These are phyloP conservation scores for Trypanosoma conorhini DNA, from an alignment of 208 protist species.

Conservation along the genomic window DNA sequence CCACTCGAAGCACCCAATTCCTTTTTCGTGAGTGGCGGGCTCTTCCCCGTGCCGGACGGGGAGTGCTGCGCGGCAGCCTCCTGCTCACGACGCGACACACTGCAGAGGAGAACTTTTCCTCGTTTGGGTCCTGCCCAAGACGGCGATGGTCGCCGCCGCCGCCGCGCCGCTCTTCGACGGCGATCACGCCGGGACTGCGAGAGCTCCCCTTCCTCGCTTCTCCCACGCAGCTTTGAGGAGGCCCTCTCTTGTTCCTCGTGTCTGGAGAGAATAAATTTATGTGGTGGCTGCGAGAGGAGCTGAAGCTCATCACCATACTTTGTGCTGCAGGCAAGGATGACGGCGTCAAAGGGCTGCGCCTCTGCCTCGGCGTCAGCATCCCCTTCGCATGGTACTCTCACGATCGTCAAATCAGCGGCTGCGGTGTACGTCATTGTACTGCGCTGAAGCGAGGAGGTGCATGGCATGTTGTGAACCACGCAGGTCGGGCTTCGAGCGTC, in stretches of 20 bases:
- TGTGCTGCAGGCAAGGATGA: slow-evolving; percentile 13
- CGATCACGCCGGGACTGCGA: neutral
- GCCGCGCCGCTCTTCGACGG: neutral
- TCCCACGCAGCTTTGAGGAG: neutral
- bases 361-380: neutral
- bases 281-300: slow-evolving; percentile 2
- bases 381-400: neutral
- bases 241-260: neutral
- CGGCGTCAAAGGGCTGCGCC: neutral
- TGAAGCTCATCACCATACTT: slow-evolving; percentile 15
- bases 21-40: neutral
- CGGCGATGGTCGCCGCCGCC: neutral
- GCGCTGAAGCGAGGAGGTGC: neutral
- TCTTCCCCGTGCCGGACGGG: neutral
- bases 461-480: slow-evolving; percentile 1
- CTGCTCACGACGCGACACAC: neutral
- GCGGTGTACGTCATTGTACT: slow-evolving; percentile 10
- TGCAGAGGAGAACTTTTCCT: neutral
- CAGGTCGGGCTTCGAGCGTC: neutral
- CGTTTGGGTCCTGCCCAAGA: neutral
- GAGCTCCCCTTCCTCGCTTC: neutral
- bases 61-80: neutral
- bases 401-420: slow-evolving; percentile 3
- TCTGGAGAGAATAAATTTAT: neutral
- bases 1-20: neutral